Evolutionary conservation across 2,329 filamentous ascomycete species (phyloP).

Genomic region (Claviceps spartinae): DNA sequence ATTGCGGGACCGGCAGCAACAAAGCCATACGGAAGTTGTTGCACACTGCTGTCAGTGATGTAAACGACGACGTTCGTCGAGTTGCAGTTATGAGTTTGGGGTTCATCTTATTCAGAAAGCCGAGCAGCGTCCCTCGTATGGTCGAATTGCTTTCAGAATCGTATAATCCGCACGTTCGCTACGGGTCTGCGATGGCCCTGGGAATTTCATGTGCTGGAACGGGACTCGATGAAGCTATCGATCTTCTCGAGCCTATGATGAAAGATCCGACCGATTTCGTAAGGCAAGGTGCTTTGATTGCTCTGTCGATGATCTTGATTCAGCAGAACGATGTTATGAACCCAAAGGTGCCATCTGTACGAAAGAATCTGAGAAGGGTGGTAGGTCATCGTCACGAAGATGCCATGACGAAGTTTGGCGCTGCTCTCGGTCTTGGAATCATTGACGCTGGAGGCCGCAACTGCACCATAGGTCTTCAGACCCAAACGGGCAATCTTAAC

Average conservation of each 20-base stretch:
- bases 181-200: conserved; percentile 94
- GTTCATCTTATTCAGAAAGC: conserved; percentile 97
- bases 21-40: conserved; percentile 94
- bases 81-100: conserved; percentile 96
- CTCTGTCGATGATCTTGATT: conserved; percentile 96
- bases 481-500: conserved; percentile 94
- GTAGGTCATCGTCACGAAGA: conserved; percentile 92
- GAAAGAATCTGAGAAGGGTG: conserved; percentile 89
- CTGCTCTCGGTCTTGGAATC: conserved; percentile 84
- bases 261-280: conserved; percentile 99
- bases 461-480: conserved; percentile 95
- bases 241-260: conserved; percentile 96
- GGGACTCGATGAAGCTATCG: conserved; percentile 88
- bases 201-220: conserved; percentile 97
- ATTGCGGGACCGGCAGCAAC: conserved; percentile 95
- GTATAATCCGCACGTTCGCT: conserved; percentile 96
- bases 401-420: conserved; percentile 98
- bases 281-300: conserved; percentile 86
- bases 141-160: conserved; percentile 96
- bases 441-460: conserved; percentile 97
- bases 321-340: conserved; percentile 99
- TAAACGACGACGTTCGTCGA: conserved; percentile 91
- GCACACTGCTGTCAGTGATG: conserved; percentile 93
- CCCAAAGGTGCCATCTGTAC: conserved; percentile 80
- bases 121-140: conserved; percentile 93